Percentiles rank a stretch among this genome's conserved stretches.
Evolutionary conservation across 2,329 filamentous ascomycete species (phyloP).

Genomic region (Diaporthe sp.): DNA sequence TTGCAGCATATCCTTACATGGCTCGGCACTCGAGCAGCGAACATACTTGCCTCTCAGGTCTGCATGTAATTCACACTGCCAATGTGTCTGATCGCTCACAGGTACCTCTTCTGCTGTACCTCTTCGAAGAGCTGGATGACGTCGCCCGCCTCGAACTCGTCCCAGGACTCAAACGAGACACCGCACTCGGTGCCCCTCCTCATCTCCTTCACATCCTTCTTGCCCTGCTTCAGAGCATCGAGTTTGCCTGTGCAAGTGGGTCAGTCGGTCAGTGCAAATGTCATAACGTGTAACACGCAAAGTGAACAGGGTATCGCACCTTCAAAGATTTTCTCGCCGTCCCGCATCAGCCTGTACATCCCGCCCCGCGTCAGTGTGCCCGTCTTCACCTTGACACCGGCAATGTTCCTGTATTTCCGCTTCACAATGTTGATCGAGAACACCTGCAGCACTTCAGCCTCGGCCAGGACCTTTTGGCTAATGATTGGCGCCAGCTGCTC

Average conservation of each 20-base stretch:
- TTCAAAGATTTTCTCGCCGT: conserved; percentile 80
- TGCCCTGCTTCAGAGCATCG: conserved; percentile 87
- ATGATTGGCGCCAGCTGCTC: conserved; percentile 77
- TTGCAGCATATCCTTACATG: not conserved
- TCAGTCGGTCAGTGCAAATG: conserved; percentile 39
- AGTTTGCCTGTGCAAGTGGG: conserved; percentile 73
- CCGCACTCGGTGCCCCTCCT: conserved; percentile 95
- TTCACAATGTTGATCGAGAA: conserved; percentile 88
- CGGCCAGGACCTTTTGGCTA: conserved; percentile 80
- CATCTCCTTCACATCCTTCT: conserved; percentile 92
- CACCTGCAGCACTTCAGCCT: conserved; percentile 86
- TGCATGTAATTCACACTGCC: not conserved
- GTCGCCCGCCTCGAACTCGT: conserved; percentile 84
- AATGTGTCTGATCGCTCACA: conserved; percentile 54
- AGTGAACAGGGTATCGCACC: conserved; percentile 71
- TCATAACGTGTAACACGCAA: not conserved
- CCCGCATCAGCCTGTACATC: conserved; percentile 79
- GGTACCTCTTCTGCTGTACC: conserved; percentile 75
- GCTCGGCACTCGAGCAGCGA: not conserved
- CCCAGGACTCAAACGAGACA: conserved; percentile 85
- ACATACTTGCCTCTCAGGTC: too few species aligned
- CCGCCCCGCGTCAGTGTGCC: conserved; percentile 76
- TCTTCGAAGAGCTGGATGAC: conserved; percentile 91
- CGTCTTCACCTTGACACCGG: conserved; percentile 89
- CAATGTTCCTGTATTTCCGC: conserved; percentile 79